These are phyloP conservation scores for Neurospora sp. DNA, from an alignment of 2,329 filamentous ascomycete genomes.

Conservation along the genomic window DNA sequence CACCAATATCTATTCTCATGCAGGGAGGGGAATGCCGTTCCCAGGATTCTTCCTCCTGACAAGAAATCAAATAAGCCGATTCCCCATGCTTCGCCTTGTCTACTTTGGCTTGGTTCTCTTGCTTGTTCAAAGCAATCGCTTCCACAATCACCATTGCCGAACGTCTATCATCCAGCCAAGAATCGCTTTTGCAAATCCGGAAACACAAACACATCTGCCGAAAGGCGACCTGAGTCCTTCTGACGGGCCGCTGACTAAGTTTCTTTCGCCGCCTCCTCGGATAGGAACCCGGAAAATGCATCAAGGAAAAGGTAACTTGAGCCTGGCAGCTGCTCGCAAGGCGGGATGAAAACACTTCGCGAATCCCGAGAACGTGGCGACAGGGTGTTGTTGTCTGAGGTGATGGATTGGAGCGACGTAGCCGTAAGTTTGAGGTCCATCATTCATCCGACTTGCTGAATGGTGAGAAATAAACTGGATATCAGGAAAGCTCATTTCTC, in stretches of 20 bases:
- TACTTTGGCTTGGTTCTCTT: neutral
- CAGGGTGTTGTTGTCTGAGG: neutral
- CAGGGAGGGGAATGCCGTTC: no score
- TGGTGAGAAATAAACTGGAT: neutral
- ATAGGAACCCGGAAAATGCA: neutral
- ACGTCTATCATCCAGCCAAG: neutral
- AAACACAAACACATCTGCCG: conserved; percentile 11
- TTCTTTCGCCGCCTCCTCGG: neutral
- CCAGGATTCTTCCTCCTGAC: no score
- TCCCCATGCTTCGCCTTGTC: neutral
- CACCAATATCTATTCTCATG: no score
- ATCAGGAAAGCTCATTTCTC: neutral
- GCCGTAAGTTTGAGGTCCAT: neutral
- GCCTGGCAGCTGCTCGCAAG: neutral
- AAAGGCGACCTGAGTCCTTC: neutral
- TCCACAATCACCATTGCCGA: neutral
- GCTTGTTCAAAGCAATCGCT: neutral
- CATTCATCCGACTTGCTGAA: neutral
- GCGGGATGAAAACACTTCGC: neutral
- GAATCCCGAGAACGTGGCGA: neutral
- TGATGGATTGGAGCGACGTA: neutral
- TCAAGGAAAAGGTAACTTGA: neutral
- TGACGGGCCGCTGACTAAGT: neutral
- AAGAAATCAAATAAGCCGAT: no score
- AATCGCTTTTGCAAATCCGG: neutral